Percentiles rank a stretch among this genome's conserved stretches.
Evolutionary conservation across 1,139 yeast species (phyloP).

Genomic region (Magnusiomyces fungicola): DNA sequence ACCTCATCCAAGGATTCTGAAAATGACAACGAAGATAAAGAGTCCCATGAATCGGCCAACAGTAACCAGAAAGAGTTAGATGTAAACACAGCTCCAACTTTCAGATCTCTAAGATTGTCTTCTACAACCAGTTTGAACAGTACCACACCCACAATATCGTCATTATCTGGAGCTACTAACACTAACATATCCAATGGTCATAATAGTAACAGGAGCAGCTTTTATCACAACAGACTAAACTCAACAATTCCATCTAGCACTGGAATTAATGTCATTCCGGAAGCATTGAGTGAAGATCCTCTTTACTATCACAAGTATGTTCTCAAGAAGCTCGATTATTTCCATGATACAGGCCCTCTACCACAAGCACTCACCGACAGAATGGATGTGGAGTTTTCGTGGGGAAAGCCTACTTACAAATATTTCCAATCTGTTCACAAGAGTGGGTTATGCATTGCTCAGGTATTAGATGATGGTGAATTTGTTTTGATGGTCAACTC

Average conservation of each 20-base stretch:
- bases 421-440: slow-evolving; percentile 85
- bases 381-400: slow-evolving; percentile 60
- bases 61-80: not conserved
- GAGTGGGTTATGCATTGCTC: slow-evolving; percentile 86
- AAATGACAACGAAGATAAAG: not conserved
- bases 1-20: not conserved
- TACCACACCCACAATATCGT: too few species aligned
- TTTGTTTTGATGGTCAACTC: slow-evolving; percentile 47
- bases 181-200: too few species aligned
- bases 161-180: too few species aligned
- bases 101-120: too few species aligned
- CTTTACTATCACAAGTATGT: slow-evolving; percentile 58
- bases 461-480: slow-evolving; percentile 73
- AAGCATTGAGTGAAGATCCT: slow-evolving; percentile 34
- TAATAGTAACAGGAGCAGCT: too few species aligned
- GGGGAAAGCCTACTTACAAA: slow-evolving; percentile 83
- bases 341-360: slow-evolving; percentile 70
- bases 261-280: not conserved
- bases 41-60: not conserved
- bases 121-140: too few species aligned
- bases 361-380: slow-evolving; percentile 25
- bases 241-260: too few species aligned
- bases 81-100: too few species aligned
- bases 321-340: slow-evolving; percentile 61
- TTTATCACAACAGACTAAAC: too few species aligned